phyloP scores from a whole-genome alignment of 805 yeast species.

The Hanseniaspora nectarophila region DNA sequence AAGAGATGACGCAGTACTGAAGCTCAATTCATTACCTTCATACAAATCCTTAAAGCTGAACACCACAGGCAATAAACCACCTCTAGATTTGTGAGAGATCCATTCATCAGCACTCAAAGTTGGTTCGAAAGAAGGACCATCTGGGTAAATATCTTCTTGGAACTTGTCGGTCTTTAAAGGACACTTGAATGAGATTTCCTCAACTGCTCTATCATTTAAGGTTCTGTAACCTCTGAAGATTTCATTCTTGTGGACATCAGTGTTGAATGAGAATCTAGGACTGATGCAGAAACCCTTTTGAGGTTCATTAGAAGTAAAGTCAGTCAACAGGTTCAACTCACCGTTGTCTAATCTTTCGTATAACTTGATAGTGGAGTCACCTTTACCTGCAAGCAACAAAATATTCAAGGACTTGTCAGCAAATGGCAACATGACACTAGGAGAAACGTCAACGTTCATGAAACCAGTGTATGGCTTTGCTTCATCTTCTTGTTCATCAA shows the following conservation, averaged over 20 bases:
- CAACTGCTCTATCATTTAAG: slow-evolving; percentile 71
- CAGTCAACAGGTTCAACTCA: slow-evolving; percentile 71
- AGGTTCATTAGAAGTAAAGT: slow-evolving; percentile 77
- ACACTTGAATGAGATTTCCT: slow-evolving; percentile 84
- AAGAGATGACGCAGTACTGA: slow-evolving; percentile 31
- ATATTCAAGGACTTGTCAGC: slow-evolving; percentile 72
- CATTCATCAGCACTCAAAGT: slow-evolving; percentile 73
- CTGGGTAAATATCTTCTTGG: slow-evolving; percentile 87
- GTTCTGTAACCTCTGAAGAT: slow-evolving; percentile 73
- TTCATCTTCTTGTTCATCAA: slow-evolving; percentile 58
- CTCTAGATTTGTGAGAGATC: slow-evolving; percentile 35
- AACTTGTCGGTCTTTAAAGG: slow-evolving; percentile 90
- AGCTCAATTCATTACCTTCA: slow-evolving; percentile 56
- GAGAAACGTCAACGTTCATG: slow-evolving; percentile 71
- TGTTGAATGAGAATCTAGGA: slow-evolving; percentile 55
- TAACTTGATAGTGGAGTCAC: slow-evolving; percentile 94
- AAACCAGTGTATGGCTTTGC: slow-evolving; percentile 68
- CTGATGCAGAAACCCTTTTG: slow-evolving; percentile 92
- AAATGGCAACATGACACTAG: slow-evolving; percentile 88
- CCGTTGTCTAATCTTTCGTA: slow-evolving; percentile 76
- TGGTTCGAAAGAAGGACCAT: slow-evolving; percentile 68
- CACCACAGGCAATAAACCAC: slow-evolving; percentile 71
- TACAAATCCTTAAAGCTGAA: slow-evolving; percentile 63
- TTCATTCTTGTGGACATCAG: slow-evolving; percentile 73
- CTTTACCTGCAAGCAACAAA: slow-evolving; percentile 87